These are phyloP conservation scores for Neocatenulostroma microsporum DNA, from an alignment of 2,329 filamentous ascomycete genomes.

Conservation along the genomic window DNA sequence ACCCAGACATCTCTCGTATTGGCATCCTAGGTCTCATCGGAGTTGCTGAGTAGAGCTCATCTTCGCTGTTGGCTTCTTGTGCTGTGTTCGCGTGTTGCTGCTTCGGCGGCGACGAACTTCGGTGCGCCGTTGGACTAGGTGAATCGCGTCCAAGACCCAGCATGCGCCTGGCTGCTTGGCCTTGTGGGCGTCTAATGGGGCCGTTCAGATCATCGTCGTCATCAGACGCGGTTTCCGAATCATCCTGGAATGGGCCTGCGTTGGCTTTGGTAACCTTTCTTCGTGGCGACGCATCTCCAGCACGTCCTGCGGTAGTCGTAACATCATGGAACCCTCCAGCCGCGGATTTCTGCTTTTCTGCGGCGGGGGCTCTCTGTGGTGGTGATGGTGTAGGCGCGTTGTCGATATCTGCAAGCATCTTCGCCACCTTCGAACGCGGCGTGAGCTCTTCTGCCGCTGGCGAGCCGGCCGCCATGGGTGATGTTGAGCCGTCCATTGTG, in stretches of 20 bases:
- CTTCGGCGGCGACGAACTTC: constrained; percentile 5
- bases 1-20: constrained; percentile 10
- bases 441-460: constrained; percentile 11
- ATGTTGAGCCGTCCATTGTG: constrained; percentile 6
- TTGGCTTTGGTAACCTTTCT: background rate
- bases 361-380: no score
- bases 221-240: constrained; percentile 15
- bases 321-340: no score
- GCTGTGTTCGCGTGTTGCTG: background rate
- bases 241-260: background rate
- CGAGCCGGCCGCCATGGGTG: constrained; percentile 4
- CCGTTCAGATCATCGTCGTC: constrained; percentile 9
- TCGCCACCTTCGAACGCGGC: constrained; percentile 18
- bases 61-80: constrained; percentile 11
- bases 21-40: constrained; percentile 12
- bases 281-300: no score
- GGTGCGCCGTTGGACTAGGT: background rate
- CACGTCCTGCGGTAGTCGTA: no score
- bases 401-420: constrained; percentile 21
- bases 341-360: no score
- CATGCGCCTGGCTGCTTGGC: constrained; percentile 25
- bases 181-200: constrained; percentile 18
- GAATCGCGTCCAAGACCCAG: constrained; percentile 10
- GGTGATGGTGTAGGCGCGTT: constrained; percentile 18
- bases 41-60: constrained; percentile 26